Evolutionary conservation across 352 stramenopile genomes (phyloP).

Genomic region (Salisapilia sapeloensis): DNA sequence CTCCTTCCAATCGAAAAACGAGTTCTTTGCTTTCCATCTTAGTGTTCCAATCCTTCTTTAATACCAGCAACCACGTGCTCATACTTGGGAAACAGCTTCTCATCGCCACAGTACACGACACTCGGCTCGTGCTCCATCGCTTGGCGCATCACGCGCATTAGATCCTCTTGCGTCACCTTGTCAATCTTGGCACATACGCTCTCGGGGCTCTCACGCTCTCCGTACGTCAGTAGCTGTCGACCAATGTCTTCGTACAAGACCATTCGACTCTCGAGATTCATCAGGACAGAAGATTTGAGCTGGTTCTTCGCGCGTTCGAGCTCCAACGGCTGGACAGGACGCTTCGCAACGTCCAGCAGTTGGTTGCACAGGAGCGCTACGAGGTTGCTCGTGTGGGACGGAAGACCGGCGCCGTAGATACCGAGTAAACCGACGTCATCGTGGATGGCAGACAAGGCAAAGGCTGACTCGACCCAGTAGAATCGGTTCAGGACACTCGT

Average conservation of each 20-base stretch:
- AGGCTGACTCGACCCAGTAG: slow-evolving; percentile 95
- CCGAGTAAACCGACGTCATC: slow-evolving; percentile 89
- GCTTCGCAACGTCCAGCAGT: slow-evolving; percentile 77
- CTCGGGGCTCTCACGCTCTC: slow-evolving; percentile 79
- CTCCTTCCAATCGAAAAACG: too few species aligned
- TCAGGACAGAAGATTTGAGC: slow-evolving; percentile 98
- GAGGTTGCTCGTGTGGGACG: slow-evolving; percentile 83
- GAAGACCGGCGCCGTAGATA: slow-evolving; percentile 81
- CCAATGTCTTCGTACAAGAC: slow-evolving; percentile 99
- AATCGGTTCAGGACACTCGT: slow-evolving; percentile 94
- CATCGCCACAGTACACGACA: slow-evolving; percentile 73
- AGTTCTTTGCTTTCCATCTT: too few species aligned
- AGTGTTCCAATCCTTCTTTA: slow-evolving; percentile 31
- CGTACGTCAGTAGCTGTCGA: slow-evolving; percentile 95
- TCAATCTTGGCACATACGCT: slow-evolving; percentile 81
- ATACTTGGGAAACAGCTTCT: slow-evolving; percentile 63
- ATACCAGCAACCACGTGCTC: slow-evolving; percentile 63
- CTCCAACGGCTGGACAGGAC: slow-evolving; percentile 68
- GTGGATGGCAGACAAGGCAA: slow-evolving; percentile 95
- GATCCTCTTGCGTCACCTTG: slow-evolving; percentile 63
- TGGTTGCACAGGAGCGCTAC: slow-evolving; percentile 88
- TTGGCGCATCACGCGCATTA: slow-evolving; percentile 62
- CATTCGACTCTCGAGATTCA: slow-evolving; percentile 96
- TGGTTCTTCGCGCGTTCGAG: slow-evolving; percentile 96
- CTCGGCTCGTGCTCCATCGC: slow-evolving; percentile 66